These are phyloP conservation scores for Hyphopichia wangnamkhiaoensis DNA, from an alignment of 1,139 yeast genomes.

Conservation along the genomic window DNA sequence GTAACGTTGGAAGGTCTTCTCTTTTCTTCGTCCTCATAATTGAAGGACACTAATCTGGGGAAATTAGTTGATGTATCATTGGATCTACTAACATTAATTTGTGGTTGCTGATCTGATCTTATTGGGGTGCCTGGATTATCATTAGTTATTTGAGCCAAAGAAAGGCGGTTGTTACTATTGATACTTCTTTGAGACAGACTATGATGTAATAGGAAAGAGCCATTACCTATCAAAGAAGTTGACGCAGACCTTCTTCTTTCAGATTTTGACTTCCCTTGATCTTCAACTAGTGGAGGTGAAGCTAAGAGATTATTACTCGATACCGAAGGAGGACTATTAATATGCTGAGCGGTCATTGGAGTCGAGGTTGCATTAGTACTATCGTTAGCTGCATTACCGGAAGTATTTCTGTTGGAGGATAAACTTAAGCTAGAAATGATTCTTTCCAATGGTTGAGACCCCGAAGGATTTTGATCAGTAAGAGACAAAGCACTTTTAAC, in stretches of 20 bases:
- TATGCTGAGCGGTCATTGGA: not conserved
- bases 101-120: not conserved
- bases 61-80: constrained; percentile 17
- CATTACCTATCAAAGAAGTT: not conserved
- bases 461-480: constrained; percentile 25
- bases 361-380: not conserved
- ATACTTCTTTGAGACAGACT: not conserved
- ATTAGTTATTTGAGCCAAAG: too few relatives aligned
- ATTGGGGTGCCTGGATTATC: too few relatives aligned
- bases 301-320: not conserved
- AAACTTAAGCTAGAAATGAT: constrained; percentile 43
- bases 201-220: not conserved
- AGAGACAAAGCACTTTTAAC: constrained; percentile 47
- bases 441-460: constrained; percentile 41
- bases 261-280: not conserved
- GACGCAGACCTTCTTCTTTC: constrained; percentile 4
- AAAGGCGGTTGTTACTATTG: too few relatives aligned
- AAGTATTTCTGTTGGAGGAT: constrained; percentile 23
- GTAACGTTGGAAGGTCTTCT: constrained; percentile 16
- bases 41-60: constrained; percentile 36
- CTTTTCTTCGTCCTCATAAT: constrained; percentile 26
- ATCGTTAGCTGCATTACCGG: constrained; percentile 1
- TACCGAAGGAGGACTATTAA: not conserved
- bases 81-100: too few relatives aligned
- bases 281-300: not conserved